Evolutionary conservation across 768 basidiomycete genomes (phyloP).

Genomic region (Russula olivacea): DNA sequence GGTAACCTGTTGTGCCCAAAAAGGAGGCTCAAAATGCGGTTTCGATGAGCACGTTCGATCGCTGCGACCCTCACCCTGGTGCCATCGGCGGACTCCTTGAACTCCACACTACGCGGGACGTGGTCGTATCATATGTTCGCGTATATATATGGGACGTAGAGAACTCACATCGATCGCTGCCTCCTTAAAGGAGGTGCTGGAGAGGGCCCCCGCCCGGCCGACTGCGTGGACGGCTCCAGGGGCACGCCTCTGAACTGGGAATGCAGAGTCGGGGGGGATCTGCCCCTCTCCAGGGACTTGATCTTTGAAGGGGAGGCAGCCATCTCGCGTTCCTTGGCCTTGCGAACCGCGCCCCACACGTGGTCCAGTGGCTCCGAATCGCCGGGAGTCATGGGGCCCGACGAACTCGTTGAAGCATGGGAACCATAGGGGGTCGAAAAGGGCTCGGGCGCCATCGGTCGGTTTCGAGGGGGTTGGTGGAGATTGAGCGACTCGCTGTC

Average conservation of each 20-base stretch:
- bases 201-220: conserved; percentile 9
- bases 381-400: conserved; percentile 24
- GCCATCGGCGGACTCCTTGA: conserved; percentile 67
- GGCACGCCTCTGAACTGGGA: conserved; percentile 13
- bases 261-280: conserved; percentile 16
- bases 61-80: conserved; percentile 38
- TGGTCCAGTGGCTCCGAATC: conserved; percentile 42
- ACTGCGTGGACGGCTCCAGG: conserved; percentile 10
- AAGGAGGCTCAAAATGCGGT: background rate
- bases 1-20: conserved; percentile 39
- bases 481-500: conserved; percentile 18
- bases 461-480: conserved; percentile 8
- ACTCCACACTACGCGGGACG: conserved; percentile 46
- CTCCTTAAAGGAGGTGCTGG: conserved; percentile 42
- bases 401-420: conserved; percentile 24
- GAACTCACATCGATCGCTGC: conserved; percentile 57
- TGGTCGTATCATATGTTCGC: background rate
- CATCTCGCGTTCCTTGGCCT: conserved; percentile 60
- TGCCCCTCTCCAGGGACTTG: conserved; percentile 51
- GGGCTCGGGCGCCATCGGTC: conserved; percentile 27
- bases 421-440: conserved; percentile 22
- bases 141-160: background rate
- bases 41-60: conserved; percentile 25
- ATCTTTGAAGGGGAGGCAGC: conserved; percentile 65
- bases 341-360: conserved; percentile 61